These are phyloP conservation scores for Silene coronaria DNA, from an alignment of 179 eudicot species.

Conservation along the genomic window DNA sequence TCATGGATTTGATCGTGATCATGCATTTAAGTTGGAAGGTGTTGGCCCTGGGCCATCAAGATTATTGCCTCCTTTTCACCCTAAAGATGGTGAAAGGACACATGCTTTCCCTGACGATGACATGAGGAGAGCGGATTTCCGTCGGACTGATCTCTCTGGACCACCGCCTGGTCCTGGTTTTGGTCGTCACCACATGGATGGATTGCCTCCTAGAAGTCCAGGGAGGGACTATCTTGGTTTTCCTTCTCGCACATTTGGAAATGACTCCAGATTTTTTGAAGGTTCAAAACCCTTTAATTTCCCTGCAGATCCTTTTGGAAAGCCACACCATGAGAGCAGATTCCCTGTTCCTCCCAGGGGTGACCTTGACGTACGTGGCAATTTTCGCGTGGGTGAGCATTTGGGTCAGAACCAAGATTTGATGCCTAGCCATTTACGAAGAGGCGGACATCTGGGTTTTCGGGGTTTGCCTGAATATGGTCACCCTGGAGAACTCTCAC, in stretches of 20 bases:
- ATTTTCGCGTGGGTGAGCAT: constrained; percentile 37
- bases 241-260: constrained; percentile 45
- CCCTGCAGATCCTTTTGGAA: constrained; percentile 42
- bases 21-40: not conserved
- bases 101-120: not conserved
- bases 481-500: constrained; percentile 38
- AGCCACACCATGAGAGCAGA: constrained; percentile 43
- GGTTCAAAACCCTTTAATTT: constrained; percentile 39
- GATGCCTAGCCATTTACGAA: constrained; percentile 40
- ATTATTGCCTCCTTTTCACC: not conserved
- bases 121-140: constrained; percentile 4
- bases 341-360: constrained; percentile 55
- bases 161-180: constrained; percentile 35
- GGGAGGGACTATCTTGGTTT: constrained; percentile 52
- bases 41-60: not conserved
- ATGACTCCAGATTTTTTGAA: constrained; percentile 46
- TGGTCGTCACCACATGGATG: constrained; percentile 56
- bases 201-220: constrained; percentile 53
- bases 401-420: constrained; percentile 33
- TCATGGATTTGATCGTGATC: constrained; percentile 34
- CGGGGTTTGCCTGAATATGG: constrained; percentile 41
- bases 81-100: constrained; percentile 1
- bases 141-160: not conserved
- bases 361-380: constrained; percentile 31
- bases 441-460: constrained; percentile 47